Percentiles rank a stretch among this genome's conserved stretches.
Conservation (phyloP, 495 filamentous ascomycete species). For the Hypoxylon lenormandii region DNA sequence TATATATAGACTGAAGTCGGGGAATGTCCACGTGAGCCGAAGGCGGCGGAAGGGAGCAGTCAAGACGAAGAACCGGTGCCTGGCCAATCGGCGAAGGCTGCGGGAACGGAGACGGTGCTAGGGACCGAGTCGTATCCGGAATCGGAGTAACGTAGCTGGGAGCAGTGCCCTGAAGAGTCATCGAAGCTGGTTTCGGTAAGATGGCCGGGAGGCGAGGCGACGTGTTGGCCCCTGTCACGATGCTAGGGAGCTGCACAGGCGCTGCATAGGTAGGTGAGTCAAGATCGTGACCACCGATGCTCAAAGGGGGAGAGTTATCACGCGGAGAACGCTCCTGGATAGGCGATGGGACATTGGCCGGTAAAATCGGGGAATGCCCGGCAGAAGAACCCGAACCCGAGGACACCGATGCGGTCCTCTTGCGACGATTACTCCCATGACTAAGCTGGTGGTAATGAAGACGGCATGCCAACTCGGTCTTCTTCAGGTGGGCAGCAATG, state of each 20-base stretch:
- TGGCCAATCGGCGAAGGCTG: constrained; percentile 34
- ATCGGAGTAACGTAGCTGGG: constrained; percentile 53
- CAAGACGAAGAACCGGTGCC: constrained; percentile 60
- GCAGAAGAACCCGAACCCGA: constrained; percentile 67
- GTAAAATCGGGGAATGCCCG: constrained; percentile 62
- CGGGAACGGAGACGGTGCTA: constrained; percentile 45
- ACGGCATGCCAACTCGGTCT: constrained; percentile 86
- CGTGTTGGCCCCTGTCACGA: constrained; percentile 54
- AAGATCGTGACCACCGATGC: constrained; percentile 52
- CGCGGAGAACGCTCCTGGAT: constrained; percentile 58
- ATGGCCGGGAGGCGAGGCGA: constrained; percentile 67
- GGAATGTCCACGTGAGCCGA: constrained; percentile 70
- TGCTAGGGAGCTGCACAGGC: constrained; percentile 61
- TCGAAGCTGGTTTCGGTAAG: constrained; percentile 69
- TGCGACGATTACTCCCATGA: constrained; percentile 80
- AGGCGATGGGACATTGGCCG: constrained; percentile 59
- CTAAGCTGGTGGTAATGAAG: constrained; percentile 86
- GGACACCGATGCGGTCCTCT: constrained; percentile 72
- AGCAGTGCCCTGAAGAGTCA: constrained; percentile 55
- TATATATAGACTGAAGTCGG: constrained; percentile 75
- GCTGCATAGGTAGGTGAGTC: constrained; percentile 51
- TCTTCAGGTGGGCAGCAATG: constrained; percentile 83
- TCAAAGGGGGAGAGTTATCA: constrained; percentile 56
- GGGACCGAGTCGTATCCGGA: constrained; percentile 46
- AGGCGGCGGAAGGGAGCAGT: constrained; percentile 60